These are phyloP conservation scores for Solanum tarijense DNA, from an alignment of 257 asterid genomes.

Conservation along the genomic window DNA sequence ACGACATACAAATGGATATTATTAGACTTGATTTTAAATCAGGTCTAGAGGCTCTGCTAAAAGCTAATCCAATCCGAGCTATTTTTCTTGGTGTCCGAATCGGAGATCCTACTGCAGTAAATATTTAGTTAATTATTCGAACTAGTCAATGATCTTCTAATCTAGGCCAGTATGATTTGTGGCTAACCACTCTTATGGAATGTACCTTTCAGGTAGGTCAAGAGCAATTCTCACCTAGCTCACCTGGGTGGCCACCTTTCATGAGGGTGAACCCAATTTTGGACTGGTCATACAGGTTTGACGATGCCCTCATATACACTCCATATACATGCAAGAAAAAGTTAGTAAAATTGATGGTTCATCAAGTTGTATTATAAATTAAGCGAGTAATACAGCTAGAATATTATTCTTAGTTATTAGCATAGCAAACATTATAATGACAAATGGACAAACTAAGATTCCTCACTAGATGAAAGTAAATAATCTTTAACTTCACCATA, in stretches of 20 bases:
- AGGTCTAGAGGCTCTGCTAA: conserved; percentile 77
- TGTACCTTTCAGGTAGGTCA: conserved; percentile 63
- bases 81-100: conserved; percentile 91
- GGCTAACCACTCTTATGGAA: neutral
- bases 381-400: neutral
- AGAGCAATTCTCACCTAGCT: conserved; percentile 92
- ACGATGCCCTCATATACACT: neutral
- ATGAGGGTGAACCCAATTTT: conserved; percentile 96
- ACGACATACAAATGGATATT: conserved; percentile 71
- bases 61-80: conserved; percentile 68
- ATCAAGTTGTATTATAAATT: neutral
- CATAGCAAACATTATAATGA: neutral
- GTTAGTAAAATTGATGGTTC: neutral
- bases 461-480: neutral
- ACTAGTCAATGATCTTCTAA: neutral
- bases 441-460: neutral
- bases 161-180: neutral
- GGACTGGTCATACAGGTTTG: conserved; percentile 96
- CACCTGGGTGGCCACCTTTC: conserved; percentile 95
- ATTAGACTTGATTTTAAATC: conserved; percentile 83
- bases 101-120: conserved; percentile 96
- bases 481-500: neutral
- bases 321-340: neutral
- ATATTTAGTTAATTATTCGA: conserved; percentile 1
- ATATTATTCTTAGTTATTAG: neutral